A percentile compares a stretch with the other conserved stretches of the same genome.
Conservation (phyloP, 768 basidiomycete genomes). For the Heimioporus sp. region DNA sequence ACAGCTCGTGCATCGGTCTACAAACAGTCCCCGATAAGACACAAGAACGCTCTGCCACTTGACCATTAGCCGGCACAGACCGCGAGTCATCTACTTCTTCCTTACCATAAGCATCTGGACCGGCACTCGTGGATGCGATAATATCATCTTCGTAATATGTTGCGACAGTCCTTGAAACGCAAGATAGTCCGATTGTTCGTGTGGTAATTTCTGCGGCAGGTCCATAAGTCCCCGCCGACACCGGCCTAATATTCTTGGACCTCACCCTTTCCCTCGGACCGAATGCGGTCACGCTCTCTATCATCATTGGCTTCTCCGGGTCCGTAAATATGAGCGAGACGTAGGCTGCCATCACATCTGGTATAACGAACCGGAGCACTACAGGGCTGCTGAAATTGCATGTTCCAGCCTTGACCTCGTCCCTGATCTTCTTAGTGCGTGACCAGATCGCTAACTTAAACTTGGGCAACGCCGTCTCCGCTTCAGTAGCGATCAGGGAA, state of each 20-base stretch:
- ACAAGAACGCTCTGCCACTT: constrained; percentile 44
- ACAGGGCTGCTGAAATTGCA: constrained; percentile 20
- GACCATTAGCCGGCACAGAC: too few relatives aligned
- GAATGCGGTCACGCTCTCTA: constrained; percentile 68
- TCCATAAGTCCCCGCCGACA: not conserved
- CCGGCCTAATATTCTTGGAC: not conserved
- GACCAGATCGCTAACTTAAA: constrained; percentile 58
- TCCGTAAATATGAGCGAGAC: constrained; percentile 45
- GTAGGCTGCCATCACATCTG: constrained; percentile 67
- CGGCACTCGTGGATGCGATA: constrained; percentile 49
- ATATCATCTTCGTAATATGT: constrained; percentile 58
- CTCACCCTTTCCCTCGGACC: constrained; percentile 69
- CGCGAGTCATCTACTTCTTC: not conserved
- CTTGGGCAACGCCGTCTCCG: constrained; percentile 2
- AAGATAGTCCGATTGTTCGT: constrained; percentile 64
- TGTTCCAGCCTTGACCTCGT: constrained; percentile 7
- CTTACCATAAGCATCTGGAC: constrained; percentile 53
- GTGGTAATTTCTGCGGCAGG: constrained; percentile 53
- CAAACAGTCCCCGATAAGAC: constrained; percentile 61
- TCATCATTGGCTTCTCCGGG: constrained; percentile 39
- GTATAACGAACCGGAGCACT: constrained; percentile 57
- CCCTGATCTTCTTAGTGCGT: constrained; percentile 20
- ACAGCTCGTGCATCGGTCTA: constrained; percentile 58
- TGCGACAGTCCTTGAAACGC: constrained; percentile 68
- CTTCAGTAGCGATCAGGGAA: not conserved